Conservation (phyloP, 2,329 filamentous ascomycete species). For the Fusarium sambucinum region DNA sequence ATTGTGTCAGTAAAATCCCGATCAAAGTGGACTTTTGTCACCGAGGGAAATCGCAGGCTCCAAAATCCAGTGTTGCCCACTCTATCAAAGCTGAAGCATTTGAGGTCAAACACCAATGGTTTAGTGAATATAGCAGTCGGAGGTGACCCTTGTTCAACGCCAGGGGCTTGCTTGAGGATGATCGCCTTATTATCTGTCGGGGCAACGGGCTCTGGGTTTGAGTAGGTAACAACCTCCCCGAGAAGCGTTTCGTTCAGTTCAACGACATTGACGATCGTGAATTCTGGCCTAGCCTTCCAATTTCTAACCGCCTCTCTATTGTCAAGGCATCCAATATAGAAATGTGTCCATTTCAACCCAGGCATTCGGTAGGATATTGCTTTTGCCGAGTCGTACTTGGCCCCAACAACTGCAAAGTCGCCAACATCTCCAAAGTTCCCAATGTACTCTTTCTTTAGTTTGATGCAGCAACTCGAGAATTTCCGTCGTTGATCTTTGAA, state of each 20-base stretch:
- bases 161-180: constrained; percentile 60
- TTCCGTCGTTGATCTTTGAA: constrained; percentile 55
- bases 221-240: constrained; percentile 62
- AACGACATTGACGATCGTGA: constrained; percentile 75
- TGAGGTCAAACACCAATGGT: constrained; percentile 82
- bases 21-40: constrained; percentile 83
- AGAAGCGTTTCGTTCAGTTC: constrained; percentile 66
- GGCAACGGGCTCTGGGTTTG: constrained; percentile 58
- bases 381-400: constrained; percentile 74
- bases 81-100: constrained; percentile 84
- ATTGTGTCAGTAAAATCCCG: constrained; percentile 76
- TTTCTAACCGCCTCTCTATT: constrained; percentile 72
- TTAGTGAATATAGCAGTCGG: constrained; percentile 71
- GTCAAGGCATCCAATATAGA: constrained; percentile 80
- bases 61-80: constrained; percentile 76
- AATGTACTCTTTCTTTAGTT: constrained; percentile 89
- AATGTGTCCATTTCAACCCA: constrained; percentile 79
- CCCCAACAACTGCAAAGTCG: constrained; percentile 85
- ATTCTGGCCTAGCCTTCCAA: constrained; percentile 66
- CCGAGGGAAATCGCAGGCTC: constrained; percentile 80
- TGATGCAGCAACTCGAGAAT: constrained; percentile 72
- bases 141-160: constrained; percentile 56
- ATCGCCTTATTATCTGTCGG: constrained; percentile 57
- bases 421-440: constrained; percentile 82
- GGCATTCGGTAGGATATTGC: constrained; percentile 67